Evolutionary conservation across 2,329 filamentous ascomycete species (phyloP), one percentile per base, ranked within the genome.

Genomic region (Aspergillus arachidicola): DNA sequence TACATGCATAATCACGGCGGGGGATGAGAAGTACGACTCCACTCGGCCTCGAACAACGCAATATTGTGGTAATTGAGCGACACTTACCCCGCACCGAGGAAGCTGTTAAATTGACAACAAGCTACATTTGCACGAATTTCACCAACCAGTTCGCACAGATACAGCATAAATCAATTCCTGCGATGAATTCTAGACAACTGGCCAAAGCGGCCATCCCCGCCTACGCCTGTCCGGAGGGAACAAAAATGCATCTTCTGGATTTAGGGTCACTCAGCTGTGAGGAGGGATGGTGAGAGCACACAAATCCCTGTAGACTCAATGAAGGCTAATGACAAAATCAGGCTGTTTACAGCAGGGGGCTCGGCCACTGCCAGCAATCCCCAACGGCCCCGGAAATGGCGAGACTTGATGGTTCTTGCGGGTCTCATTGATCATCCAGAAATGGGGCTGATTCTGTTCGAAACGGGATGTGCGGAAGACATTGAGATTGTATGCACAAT

Each of bases 241-340:
- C 81, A 6, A 82, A 81, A 68, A 81, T 83, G 72, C 79, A 81
- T 68, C 70, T 84, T 16, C 68, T 83, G 21, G 75, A 82, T 68
- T 70, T 82, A 9, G 81, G 81, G 14, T 79, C 75, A 64, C 71
- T 84, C 4, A 78, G 83, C 68, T 76, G 72, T 45, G 82, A 84
- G 64, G 82, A 84, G 63, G 81, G 76, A 45, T 84, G 46, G 46
- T 51, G 2, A 48, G 45, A 19, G 2, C 34, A 36, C 14, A 7
- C 34, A 36, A 16, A 6, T 6, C 2, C 6, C 12, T 26, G 5
- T 1, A 10, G 12, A 19, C 11, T 16, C 1, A 5, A 48, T 6
- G 12, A 1, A 28, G 12, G 21, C 6, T 48, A 26, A 26, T 7
- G 6, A 2, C 3, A 48, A 4, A 46, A 16, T 16, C 23, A 51